Conservation (phyloP, 225 moss, liverwort and hornwort genomes). For the Polytrichum commune region DNA sequence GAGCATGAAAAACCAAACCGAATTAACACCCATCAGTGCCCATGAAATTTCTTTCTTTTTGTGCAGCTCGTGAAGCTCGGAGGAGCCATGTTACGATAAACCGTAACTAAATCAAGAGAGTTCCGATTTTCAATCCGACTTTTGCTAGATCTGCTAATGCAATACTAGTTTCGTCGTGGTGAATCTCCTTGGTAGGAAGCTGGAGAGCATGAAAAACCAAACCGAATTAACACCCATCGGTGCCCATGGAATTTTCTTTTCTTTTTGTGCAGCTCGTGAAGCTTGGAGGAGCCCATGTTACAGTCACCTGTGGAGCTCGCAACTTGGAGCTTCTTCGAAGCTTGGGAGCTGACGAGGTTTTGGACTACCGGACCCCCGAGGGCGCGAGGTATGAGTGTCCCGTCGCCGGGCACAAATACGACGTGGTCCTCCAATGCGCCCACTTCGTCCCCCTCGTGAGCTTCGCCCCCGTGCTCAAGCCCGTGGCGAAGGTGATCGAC, state of each 20-base stretch:
- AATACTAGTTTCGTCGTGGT: no score
- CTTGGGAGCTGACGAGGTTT: constrained; percentile 61
- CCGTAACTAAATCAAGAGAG: no score
- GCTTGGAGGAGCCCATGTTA: constrained; percentile 56
- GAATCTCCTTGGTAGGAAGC: no score
- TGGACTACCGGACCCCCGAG: constrained; percentile 58
- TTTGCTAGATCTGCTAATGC: no score
- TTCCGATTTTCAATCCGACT: no score
- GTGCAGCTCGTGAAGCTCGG: constrained; percentile 60
- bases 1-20: no score
- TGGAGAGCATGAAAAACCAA: no score
- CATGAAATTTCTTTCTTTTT: no score
- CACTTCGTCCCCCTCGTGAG: constrained; percentile 20
- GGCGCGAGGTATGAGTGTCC: constrained; percentile 46
- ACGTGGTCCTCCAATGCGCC: constrained; percentile 47
- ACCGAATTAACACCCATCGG: no score
- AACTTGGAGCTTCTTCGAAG: constrained; percentile 56
- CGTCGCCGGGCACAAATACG: constrained; percentile 50
- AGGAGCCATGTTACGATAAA: constrained; percentile 65
- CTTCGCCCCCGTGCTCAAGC: constrained; percentile 38
- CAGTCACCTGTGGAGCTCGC: constrained; percentile 52
- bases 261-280: constrained; percentile 48
- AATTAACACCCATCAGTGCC: no score
- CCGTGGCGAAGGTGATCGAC: constrained; percentile 44
- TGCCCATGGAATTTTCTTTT: no score